phyloP scores from a whole-genome alignment of 768 basidiomycete genomes.

The Xerocomellus intermedius region DNA sequence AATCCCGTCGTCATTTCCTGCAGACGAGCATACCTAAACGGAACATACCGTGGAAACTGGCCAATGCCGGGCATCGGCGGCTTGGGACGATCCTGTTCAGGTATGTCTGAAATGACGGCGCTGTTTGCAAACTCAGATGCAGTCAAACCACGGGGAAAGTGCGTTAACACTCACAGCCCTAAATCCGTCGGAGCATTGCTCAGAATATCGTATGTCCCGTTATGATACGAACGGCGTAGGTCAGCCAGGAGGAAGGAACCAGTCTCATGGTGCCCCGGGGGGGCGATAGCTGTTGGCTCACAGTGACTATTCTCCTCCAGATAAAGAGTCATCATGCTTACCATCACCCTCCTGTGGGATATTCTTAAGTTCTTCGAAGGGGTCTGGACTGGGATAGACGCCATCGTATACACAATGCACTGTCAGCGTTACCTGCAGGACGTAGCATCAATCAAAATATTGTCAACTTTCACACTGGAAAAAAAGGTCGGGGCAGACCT shows the following conservation, averaged over 20 bases:
- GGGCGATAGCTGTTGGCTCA: neutral
- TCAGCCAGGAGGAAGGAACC: neutral
- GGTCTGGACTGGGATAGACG: neutral
- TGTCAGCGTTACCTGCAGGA: neutral
- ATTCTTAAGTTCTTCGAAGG: neutral
- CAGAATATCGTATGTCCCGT: conserved; percentile 1
- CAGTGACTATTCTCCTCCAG: neutral
- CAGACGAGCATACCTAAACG: neutral
- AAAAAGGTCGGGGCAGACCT: neutral
- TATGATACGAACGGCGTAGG: neutral
- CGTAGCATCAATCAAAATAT: neutral
- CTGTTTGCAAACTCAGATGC: neutral
- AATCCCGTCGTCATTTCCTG: neutral
- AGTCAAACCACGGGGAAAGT: neutral
- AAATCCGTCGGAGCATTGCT: neutral
- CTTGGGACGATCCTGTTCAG: neutral
- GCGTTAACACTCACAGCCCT: neutral
- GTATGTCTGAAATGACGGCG: neutral
- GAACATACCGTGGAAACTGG: conserved; percentile 5
- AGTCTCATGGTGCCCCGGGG: neutral
- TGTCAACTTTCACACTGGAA: neutral
- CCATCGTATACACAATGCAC: conserved; percentile 6
- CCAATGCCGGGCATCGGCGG: conserved; percentile 1
- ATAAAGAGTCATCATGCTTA: neutral
- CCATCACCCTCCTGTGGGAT: neutral